Evolutionary conservation across 257 asterid genomes (phyloP), one percentile per base, ranked within the genome.

Genomic region (Nicotiana otophora): DNA sequence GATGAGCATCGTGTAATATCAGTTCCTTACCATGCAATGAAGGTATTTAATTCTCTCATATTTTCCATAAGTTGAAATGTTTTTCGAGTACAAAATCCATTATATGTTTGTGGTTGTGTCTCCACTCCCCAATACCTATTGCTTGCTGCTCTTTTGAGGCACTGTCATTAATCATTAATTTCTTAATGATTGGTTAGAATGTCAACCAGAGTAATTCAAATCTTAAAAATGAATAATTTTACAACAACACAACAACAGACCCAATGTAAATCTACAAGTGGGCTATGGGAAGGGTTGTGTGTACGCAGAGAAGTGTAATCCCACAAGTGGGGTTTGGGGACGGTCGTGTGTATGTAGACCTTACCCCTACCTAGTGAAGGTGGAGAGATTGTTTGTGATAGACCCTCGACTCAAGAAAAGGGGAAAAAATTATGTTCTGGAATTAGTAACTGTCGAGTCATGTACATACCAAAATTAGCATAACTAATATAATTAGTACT

Each of bases 1-100:
- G 98, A 95, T 54, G 97, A 95, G 83, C 94, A 94, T 81, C 98
- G 99, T 62, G 87, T 94, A 80, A 81, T 89, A 80, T 84, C 98
- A 82, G 90, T 95, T 87, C 97, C 99, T 69, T 95, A 94, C 91
- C 91, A 88, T 51, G 90, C 97, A 69, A 94, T 94, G 89, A 92
- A 94, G 99, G 99, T 95, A 93, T 77, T 86, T 76, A 79, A 63
- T 82, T 46, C 82, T 82, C 81, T 81, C 46, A 77, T 66, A 51
- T 51, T 51, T 75, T 75, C 28, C 9, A 16, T 51, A 75, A 75
- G 26, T 51, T 26, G 80, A 7, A 51, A 9, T 62, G 53, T 75
- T 75, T 51, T 51, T 75, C 16, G 15, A 75, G 63, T 51, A 51
- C 42, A 26, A 51, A 75, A 75, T 51, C 26, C 46, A 14, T 48